Evolutionary conservation across 164 flowering plant species (phyloP).

Genomic region (Vitis rupestris): DNA sequence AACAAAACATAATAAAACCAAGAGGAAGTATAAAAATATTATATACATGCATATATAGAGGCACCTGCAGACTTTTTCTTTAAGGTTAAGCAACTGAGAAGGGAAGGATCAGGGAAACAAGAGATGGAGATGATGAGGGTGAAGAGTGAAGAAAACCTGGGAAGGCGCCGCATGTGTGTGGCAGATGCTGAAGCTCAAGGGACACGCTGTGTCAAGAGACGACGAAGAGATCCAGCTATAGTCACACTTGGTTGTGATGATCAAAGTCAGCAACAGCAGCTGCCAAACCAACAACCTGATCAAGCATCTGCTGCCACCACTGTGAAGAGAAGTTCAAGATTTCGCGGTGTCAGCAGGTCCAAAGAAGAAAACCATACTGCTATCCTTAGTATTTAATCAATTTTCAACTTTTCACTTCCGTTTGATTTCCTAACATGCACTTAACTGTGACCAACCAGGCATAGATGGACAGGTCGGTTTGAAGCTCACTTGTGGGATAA

Average conservation of each 20-base stretch:
- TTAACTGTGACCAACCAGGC: conserved; percentile 22
- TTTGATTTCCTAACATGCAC: not conserved
- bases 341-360: conserved; percentile 70
- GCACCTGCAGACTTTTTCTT: not conserved
- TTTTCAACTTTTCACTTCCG: not conserved
- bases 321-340: conserved; percentile 61
- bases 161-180: conserved; percentile 18
- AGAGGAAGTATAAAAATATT: not conserved
- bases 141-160: conserved; percentile 28
- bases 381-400: not conserved
- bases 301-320: conserved; percentile 31
- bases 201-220: conserved; percentile 28
- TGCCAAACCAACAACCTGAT: conserved; percentile 24
- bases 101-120: not conserved
- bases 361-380: not conserved
- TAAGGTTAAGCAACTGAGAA: not conserved
- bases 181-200: conserved; percentile 19
- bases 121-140: conserved; percentile 24
- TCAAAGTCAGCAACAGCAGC: conserved; percentile 11
- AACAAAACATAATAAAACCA: conserved; percentile 12
- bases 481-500: conserved; percentile 72
- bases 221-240: conserved; percentile 30
- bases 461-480: conserved; percentile 53
- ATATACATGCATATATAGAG: conserved; percentile 8
- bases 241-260: conserved; percentile 1